Base-by-base conservation (phyloP, 352 stramenopile species). In the Globisporangium okanoganense region DNA sequence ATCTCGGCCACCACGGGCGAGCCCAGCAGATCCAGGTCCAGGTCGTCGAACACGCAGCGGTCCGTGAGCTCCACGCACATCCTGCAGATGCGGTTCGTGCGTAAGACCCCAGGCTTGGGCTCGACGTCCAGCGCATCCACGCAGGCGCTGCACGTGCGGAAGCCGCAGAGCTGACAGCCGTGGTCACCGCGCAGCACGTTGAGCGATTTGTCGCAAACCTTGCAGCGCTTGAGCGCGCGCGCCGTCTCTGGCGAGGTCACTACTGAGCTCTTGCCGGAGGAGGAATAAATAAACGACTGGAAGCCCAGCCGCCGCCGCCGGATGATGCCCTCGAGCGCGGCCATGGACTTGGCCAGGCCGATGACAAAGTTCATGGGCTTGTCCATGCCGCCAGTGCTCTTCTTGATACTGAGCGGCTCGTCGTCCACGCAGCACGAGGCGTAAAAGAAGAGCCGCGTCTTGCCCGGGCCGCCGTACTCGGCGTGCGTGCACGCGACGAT, bases 91-190 rank as follows among this genome's bases (percentile, higher is more conserved):
- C 71, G 68, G 16, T 69, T 62, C 2, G n/a, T 7, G 9, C 62
- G 65, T 18, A 79, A 1, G 16, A 55, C 29, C 1, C 71, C 68
- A 3, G 58, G 68, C 2, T 41, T 35, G 2, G 53, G 4, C 41
- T 76, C 71, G 48, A 79, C 59, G 12, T 79, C 65, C 20, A 61
- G 2, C 16, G 22, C 38, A 7, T 69, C 63, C 2, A 62, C 64
- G 48, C 65, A 76, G 8, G 51, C 38, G n/a, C 31, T 61, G 47
- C 75, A 84, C 22, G 72, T 69, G 29, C 71, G 70, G 31, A 67
- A 71, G 18, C 75, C 72, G 29, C 72, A 84, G 18, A 84, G 45
- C 50, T 78, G 67, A 36, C 75, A 79, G 43, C 62, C 67, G 22
- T 70, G 51, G 2, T 72, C 61, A 20, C 61, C 57, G 3, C 64